Conservation (phyloP, 2,329 filamentous ascomycete species). For the Knoxdaviesia proteae region DNA sequence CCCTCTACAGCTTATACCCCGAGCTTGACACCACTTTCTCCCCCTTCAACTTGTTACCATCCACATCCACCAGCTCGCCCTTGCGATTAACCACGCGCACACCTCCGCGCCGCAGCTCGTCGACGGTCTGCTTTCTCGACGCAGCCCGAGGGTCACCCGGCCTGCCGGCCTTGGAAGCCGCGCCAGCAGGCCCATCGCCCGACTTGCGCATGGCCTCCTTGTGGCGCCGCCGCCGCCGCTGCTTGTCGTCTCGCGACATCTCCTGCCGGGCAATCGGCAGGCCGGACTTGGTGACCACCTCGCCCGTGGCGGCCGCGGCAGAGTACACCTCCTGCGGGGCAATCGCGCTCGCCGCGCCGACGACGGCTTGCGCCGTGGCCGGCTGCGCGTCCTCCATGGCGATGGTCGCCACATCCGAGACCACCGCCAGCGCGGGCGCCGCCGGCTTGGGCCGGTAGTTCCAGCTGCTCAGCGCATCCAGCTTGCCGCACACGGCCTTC, state of each 20-base stretch:
- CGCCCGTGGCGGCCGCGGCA: conserved; percentile 54
- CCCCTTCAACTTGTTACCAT: conserved; percentile 52
- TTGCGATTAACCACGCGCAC: conserved; percentile 85
- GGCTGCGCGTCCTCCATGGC: conserved; percentile 91
- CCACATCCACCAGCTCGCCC: conserved; percentile 65
- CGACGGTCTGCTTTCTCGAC: conserved; percentile 31
- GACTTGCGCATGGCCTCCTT: conserved; percentile 62
- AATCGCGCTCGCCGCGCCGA: conserved; percentile 49
- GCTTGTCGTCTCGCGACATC: conserved; percentile 72
- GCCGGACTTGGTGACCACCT: conserved; percentile 60
- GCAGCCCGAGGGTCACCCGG: conserved; percentile 7
- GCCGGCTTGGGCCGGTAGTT: conserved; percentile 84
- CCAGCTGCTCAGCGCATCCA: conserved; percentile 82
- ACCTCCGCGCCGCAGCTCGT: conserved; percentile 59
- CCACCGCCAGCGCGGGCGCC: conserved; percentile 63
- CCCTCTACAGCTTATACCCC: conserved; percentile 36
- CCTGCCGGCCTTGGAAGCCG: conserved; percentile 4
- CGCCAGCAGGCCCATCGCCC: conserved; percentile 18
- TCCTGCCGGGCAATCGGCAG: conserved; percentile 64
- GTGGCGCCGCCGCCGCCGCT: conserved; percentile 52
- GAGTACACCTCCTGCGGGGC: conserved; percentile 90
- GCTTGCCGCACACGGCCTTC: conserved; percentile 56
- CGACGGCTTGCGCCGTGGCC: conserved; percentile 54
- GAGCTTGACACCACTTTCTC: conserved; percentile 29
- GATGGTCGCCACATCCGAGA: conserved; percentile 78